Percentiles rank a stretch among this genome's conserved stretches.
Evolutionary conservation across 2,329 filamentous ascomycete genomes (phyloP).

Genomic region (Talaromyces albobiverticillius): DNA sequence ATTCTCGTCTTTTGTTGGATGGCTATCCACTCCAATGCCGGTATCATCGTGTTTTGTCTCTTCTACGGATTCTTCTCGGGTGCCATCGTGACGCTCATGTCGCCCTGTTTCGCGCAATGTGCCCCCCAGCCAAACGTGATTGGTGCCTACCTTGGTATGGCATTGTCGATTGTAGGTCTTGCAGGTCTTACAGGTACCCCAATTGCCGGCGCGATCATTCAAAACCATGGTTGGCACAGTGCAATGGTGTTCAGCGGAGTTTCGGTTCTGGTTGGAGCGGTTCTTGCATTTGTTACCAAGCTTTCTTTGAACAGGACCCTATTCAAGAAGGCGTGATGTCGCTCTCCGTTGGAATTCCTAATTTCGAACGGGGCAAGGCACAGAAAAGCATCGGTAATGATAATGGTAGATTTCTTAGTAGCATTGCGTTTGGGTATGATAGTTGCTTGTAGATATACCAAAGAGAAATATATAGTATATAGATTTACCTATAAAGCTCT

Average conservation of each 20-base stretch:
- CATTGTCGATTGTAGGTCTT: constrained; percentile 34
- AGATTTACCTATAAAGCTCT: no score
- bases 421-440: no score
- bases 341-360: no score
- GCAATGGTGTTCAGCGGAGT: constrained; percentile 1
- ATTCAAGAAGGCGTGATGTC: neutral
- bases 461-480: no score
- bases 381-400: no score
- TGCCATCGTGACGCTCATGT: constrained; percentile 26
- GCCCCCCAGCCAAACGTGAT: constrained; percentile 27
- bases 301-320: neutral
- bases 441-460: no score
- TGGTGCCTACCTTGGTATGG: constrained; percentile 22
- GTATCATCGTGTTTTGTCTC: constrained; percentile 29
- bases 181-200: constrained; percentile 49
- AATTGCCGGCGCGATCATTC: constrained; percentile 44
- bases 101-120: constrained; percentile 11
- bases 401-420: no score
- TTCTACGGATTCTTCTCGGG: constrained; percentile 34
- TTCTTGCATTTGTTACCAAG: neutral
- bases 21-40: constrained; percentile 20
- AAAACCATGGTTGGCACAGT: constrained; percentile 36
- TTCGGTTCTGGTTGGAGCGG: neutral
- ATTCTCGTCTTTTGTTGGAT: constrained; percentile 31
- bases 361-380: no score